Conservation (phyloP, 2,329 filamentous ascomycete genomes). For the Mariannaea elegans region DNA sequence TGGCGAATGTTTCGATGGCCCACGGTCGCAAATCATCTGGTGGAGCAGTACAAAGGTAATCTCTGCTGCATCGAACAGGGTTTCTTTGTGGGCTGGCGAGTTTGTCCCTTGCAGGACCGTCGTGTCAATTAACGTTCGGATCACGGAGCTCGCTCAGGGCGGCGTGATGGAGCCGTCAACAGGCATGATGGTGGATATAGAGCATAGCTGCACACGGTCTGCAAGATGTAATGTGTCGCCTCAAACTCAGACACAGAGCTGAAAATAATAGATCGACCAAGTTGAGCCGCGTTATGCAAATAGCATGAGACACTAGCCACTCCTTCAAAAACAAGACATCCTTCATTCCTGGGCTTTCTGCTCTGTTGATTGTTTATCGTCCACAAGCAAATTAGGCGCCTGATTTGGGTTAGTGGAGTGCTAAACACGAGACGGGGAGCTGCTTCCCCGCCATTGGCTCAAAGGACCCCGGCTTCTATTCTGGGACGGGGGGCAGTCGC, state of each 20-base stretch:
- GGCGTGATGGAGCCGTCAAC: not conserved
- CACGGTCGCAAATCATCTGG: not conserved
- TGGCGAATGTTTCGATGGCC: not conserved
- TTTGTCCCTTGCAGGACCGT: not conserved
- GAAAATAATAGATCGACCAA: not conserved
- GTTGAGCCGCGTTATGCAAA: not conserved
- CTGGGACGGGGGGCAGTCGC: conserved; percentile 23
- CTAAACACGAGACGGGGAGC: conserved; percentile 32
- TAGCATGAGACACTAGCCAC: not conserved
- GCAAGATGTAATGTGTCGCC: not conserved
- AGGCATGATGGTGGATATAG: conserved; percentile 5
- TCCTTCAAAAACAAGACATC: not conserved
- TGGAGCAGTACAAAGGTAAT: conserved; percentile 18
- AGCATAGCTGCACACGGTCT: no score
- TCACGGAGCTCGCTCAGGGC: not conserved
- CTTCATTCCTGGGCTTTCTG: not conserved
- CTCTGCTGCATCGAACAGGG: not conserved
- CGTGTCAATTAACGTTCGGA: not conserved
- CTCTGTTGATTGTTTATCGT: not conserved
- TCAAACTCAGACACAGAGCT: not conserved
- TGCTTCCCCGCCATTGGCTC: conserved; percentile 27
- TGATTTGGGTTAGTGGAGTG: conserved; percentile 18
- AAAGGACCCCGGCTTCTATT: conserved; percentile 29
- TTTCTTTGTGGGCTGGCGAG: not conserved
- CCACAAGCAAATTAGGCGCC: conserved; percentile 32